Evolutionary conservation across 345 rosid species (phyloP), one percentile per base, ranked within the genome.

Genomic region (Hirschfeldia incana): DNA sequence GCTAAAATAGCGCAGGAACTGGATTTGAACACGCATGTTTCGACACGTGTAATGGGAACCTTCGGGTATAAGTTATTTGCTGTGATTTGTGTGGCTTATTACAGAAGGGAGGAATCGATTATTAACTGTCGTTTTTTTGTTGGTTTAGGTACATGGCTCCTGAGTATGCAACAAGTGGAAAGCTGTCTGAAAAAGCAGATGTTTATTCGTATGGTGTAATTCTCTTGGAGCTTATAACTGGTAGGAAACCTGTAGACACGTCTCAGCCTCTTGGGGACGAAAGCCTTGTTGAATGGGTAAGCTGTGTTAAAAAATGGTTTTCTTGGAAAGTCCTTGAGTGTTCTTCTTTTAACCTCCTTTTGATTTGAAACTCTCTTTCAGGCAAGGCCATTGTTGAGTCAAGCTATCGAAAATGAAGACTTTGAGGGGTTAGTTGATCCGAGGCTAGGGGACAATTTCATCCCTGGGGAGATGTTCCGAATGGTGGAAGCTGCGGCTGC

Each of bases 401-500:
- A 89, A 85, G 94, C 99, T 69, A 83, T 95, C 10, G 98, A 95
- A 30, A 79, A 72, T 39, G 93, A 90, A 83, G 87, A 85, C 59
- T 93, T 93, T 4, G 91, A 82, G 8, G 89, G 64, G 29, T 79
- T 95, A 81, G 92, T 86, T 0, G 99, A 95, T 82, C 85, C 86
- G 2, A 89, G 85, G 86, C 85, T 95, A 70, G 88, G 81, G 76
- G 85, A 83, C 66, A 86, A 89, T 70, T 95, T 89, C 33, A 76
- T 89, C 26, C 84, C 80, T 1, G 75, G 80, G 30, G 98, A 95
- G 86, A 86, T 95, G 94, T 91, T 95, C 65, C 83, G 97, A 63
- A 93, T 95, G 97, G 88, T 91, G 11, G 98, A 93, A 85, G 98
- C 99, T 27, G 99, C 99, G 9, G 98, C 98, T 42, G 99, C 99